Percentiles rank a stretch among this genome's conserved stretches.
These are phyloP conservation scores for Papiliotrema terrestris DNA, from an alignment of 1,284 basidiomycete species.

Conservation along the genomic window DNA sequence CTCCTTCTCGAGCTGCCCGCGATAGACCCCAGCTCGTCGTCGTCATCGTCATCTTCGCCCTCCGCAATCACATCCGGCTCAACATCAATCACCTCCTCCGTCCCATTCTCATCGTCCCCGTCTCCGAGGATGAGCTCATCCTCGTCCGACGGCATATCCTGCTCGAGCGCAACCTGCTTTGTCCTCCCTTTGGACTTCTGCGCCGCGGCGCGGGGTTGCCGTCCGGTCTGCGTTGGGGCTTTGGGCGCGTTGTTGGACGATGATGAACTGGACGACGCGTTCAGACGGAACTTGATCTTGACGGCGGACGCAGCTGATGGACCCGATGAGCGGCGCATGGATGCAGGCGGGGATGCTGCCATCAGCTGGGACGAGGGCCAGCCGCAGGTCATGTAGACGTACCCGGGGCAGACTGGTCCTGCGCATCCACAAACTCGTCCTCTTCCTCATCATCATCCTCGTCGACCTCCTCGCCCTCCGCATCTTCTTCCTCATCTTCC, in stretches of 20 bases:
- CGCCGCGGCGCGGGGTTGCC: not conserved
- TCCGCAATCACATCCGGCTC: constrained; percentile 4
- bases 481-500: constrained; percentile 5
- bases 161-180: not conserved
- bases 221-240: not conserved
- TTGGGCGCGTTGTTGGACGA: no score
- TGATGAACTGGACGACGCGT: not conserved
- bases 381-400: no score
- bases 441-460: constrained; percentile 7
- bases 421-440: constrained; percentile 5
- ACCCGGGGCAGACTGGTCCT: not conserved
- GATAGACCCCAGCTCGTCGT: not conserved
- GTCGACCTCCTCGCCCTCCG: constrained; percentile 3
- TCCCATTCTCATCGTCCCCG: constrained; percentile 9
- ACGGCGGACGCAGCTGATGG: not conserved
- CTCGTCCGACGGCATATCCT: constrained; percentile 3
- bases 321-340: not conserved
- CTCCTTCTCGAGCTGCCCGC: constrained; percentile 4
- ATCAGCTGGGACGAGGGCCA: no score
- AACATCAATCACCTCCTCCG: constrained; percentile 2
- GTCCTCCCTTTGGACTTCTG: not conserved
- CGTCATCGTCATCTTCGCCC: constrained; percentile 8
- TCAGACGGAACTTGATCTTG: constrained; percentile 5
- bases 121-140: not conserved
- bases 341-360: no score